Evolutionary conservation across 2,329 filamentous ascomycete species (phyloP), one percentile per base, ranked within the genome.

Genomic region (Penicillium psychrosexuale): DNA sequence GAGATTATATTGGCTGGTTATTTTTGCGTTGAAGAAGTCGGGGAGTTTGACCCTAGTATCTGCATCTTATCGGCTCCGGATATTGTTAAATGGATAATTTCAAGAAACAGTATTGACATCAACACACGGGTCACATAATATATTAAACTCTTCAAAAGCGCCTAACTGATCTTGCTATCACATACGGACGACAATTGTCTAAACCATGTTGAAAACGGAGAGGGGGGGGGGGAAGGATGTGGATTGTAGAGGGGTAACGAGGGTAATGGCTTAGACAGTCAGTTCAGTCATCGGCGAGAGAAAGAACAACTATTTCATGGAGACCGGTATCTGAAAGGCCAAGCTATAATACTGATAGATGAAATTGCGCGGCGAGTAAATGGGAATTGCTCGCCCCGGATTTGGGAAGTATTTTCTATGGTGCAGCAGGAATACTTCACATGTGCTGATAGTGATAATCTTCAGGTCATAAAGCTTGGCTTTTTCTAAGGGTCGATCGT

Each of bases 221-320:
- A 22, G 19, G 2, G 19, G 19, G 19, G 19, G 19, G 19, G 19
- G 19, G 3, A 22, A 1, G 19, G 19, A 22, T 22, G 19, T 47
- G 37, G 30, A 51, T 27, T 24, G 47, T 27, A 28, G 47, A 51
- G 43, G 43, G 49, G 46, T 31, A 40, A n/a, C 48, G 43, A 56
- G 60, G 61, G 61, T 22, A 40, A 47, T 12, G 30, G 8, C 12
- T 30, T 5, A 43, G 33, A 27, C 30, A 43, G 17, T 39, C 15
- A 30, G 8, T 8, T 9, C 3, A 48, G 12, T 9, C 36, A 37
- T 56, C 60, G 57, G 61, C 60, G 59, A 63, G 52, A 53, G 39
- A 55, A 24, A 24, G 22, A 24, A 24, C 5, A 24, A 24, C 22
- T 6, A 24, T 24, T 24, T 24, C 22, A 24, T 5, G 5, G 22